Evolutionary conservation across 1,284 basidiomycete genomes (phyloP).

Genomic region (Apiotrichum sp.): DNA sequence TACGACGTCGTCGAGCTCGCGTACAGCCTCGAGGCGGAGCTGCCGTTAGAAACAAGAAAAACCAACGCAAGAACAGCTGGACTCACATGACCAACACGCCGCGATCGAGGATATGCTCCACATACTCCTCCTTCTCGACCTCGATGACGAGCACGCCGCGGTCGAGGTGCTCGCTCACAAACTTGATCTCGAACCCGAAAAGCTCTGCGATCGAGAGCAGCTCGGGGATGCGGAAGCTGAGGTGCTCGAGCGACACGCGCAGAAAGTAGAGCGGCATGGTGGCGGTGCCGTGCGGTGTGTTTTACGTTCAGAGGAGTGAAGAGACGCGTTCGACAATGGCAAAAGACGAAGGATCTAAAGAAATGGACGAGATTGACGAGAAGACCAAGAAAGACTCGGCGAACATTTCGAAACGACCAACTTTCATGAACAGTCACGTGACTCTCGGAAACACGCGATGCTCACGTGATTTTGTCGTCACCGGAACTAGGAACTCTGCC

Average conservation of each 20-base stretch:
- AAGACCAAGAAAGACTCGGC: not conserved
- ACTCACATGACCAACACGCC: conserved; percentile 77
- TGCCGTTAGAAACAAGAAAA: conserved; percentile 36
- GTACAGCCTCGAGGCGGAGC: conserved; percentile 71
- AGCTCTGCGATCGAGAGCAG: conserved; percentile 49
- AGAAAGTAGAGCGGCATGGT: conserved; percentile 57
- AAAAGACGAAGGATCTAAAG: too few species aligned
- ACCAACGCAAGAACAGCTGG: too few species aligned
- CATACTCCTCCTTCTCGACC: conserved; percentile 67
- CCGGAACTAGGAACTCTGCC: too few species aligned
- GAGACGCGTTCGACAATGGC: too few species aligned
- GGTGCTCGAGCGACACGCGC: conserved; percentile 70
- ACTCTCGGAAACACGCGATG: not conserved
- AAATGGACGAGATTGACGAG: too few species aligned
- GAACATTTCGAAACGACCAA: not conserved
- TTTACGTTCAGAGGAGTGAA: too few species aligned
- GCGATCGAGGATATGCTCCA: conserved; percentile 63
- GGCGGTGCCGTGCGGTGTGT: not conserved
- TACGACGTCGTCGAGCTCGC: conserved; percentile 57
- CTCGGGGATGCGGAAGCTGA: conserved; percentile 74
- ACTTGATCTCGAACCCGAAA: conserved; percentile 35
- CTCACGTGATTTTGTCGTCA: too few species aligned
- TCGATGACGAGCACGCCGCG: conserved; percentile 64
- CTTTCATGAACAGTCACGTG: conserved; percentile 3
- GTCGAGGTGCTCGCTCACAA: conserved; percentile 31